These are phyloP conservation scores for Phytophthora fragariae DNA, from an alignment of 352 stramenopile genomes.

Conservation along the genomic window DNA sequence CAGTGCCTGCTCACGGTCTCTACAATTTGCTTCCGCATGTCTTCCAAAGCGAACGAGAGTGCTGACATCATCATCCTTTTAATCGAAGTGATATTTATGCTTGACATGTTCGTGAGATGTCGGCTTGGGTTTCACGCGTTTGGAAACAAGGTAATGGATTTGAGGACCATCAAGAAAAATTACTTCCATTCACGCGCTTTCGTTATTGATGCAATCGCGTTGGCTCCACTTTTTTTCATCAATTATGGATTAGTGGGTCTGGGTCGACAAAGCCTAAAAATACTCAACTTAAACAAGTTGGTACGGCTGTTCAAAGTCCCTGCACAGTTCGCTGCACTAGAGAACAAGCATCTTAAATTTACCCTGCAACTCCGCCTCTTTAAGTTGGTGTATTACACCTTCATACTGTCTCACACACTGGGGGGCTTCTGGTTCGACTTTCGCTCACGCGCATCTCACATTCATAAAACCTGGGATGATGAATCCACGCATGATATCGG, in stretches of 20 bases:
- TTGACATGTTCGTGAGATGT: slow-evolving; percentile 64
- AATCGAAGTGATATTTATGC: slow-evolving; percentile 56
- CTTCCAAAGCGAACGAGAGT: not conserved
- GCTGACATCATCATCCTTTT: slow-evolving; percentile 44
- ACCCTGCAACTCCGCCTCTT: slow-evolving; percentile 70
- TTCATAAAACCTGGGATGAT: slow-evolving; percentile 15
- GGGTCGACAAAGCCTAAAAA: slow-evolving; percentile 33
- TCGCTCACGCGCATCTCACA: slow-evolving; percentile 32
- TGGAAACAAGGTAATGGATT: slow-evolving; percentile 76
- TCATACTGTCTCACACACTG: slow-evolving; percentile 63
- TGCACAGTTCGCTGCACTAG: slow-evolving; percentile 53
- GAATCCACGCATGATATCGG: slow-evolving; percentile 3
- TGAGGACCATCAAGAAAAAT: slow-evolving; percentile 41
- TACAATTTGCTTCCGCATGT: slow-evolving; percentile 52
- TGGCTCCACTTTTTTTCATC: slow-evolving; percentile 60
- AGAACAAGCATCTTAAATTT: slow-evolving; percentile 72
- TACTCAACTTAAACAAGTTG: slow-evolving; percentile 78
- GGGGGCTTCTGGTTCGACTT: slow-evolving; percentile 76
- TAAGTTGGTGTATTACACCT: slow-evolving; percentile 83
- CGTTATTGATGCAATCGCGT: slow-evolving; percentile 51
- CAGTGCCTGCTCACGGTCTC: slow-evolving; percentile 61
- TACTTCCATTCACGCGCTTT: slow-evolving; percentile 63
- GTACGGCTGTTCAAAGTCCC: slow-evolving; percentile 66
- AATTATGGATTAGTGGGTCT: slow-evolving; percentile 44
- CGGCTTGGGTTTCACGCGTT: slow-evolving; percentile 70